These are phyloP conservation scores for Linum usitatissimum DNA, from an alignment of 345 rosid species.

Conservation along the genomic window DNA sequence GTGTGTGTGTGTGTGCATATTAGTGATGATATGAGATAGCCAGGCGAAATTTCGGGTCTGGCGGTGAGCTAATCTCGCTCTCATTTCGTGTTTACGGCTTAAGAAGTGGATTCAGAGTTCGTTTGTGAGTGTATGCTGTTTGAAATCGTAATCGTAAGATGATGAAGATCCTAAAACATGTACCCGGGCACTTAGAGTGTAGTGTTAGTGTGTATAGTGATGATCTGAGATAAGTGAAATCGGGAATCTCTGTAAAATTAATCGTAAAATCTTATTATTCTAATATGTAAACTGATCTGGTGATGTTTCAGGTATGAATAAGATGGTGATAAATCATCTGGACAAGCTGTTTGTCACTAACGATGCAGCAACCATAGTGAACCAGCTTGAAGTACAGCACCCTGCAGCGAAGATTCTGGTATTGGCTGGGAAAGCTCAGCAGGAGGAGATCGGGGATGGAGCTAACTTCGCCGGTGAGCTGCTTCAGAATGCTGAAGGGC, in stretches of 20 bases:
- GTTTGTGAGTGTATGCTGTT: no score
- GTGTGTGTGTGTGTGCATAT: no score
- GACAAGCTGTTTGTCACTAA: constrained; percentile 87
- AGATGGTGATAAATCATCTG: constrained; percentile 95
- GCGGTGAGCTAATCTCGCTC: not conserved
- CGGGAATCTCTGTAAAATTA: no score
- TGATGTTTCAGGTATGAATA: constrained; percentile 67
- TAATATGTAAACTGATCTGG: not conserved
- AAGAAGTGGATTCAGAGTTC: not conserved
- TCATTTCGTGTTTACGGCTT: not conserved
- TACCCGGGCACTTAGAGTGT: no score
- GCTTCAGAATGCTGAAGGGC: constrained; percentile 90
- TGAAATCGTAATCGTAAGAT: no score
- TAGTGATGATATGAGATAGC: no score
- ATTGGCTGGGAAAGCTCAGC: constrained; percentile 90
- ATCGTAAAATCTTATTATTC: not conserved
- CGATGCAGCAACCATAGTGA: constrained; percentile 93
- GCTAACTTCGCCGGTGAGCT: constrained; percentile 93
- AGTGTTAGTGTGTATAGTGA: no score
- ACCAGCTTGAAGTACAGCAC: constrained; percentile 94
- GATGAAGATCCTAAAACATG: no score
- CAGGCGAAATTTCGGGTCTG: no score
- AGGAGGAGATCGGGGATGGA: constrained; percentile 98
- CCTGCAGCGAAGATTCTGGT: constrained; percentile 93
- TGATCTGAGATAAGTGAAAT: no score